Evolutionary conservation across 768 basidiomycete genomes (phyloP), one percentile per base, ranked within the genome.

Genomic region (Leccinum fibrillosum): DNA sequence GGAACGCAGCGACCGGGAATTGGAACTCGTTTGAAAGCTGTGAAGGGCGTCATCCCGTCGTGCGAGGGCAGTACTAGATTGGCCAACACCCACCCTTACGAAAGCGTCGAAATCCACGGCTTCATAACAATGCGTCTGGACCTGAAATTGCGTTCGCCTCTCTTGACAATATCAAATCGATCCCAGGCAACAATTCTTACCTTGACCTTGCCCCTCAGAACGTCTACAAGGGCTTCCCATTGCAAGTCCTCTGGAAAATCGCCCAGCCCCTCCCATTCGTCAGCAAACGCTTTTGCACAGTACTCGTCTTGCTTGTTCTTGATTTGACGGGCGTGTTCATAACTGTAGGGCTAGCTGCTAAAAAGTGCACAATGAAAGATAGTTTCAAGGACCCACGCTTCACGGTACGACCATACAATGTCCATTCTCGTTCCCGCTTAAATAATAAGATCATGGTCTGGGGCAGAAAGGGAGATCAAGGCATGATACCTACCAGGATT

Each of bases 21-120:
- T 89, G 76, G 76, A 92, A 93, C 62, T 93, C 90, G 70, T 92
- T 90, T 10, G 89, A 83, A 3, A 92, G 76, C 79, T 90, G 55
- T 2, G 4, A 56, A 30, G 7, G 42, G 58, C 21, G 50, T 6
- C 3, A 19, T 39, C 26, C 19, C 8, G 28, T 30, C 17, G 11
- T 4, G 10, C 2, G 6, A 53, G 12, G 26, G 15, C 21, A 8
- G 10, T 8, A 1, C n/a, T 42, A 42, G 2, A 42, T 42, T 42
- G 28, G 35, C 10, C 42, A 42, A 17, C 5, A 69, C 83, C 11
- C 67, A 86, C 86, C 53, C 88, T 78, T 57, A 88, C 80, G 44
- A 88, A 78, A 30, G 75, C 78, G 53, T 89, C 86, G n/a, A 89
- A 69, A 70, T 90, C 88, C 5, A 86, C 84, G 0, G 86, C 85